These are phyloP conservation scores for Volvox carteri DNA, from an alignment of 163 green algal species.

Conservation along the genomic window DNA sequence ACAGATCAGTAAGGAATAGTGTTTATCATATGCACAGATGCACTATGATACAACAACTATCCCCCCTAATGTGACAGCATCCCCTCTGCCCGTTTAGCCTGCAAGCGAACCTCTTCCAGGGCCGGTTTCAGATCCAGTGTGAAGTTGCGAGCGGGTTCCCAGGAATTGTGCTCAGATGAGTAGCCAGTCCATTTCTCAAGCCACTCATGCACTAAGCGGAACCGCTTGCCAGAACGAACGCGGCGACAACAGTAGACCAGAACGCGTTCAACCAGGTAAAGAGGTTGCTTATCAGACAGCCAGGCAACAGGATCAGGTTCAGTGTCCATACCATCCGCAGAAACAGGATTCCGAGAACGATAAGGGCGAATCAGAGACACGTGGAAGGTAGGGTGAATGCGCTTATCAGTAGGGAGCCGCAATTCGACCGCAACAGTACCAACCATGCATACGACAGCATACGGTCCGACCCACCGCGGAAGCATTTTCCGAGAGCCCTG, in stretches of 20 bases:
- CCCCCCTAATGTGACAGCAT: not conserved
- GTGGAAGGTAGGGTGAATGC: constrained; percentile 48
- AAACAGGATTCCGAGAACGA: not conserved
- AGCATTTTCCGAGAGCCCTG: not conserved
- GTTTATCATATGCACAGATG: too few species aligned
- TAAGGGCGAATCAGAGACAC: constrained; percentile 21
- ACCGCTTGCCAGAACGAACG: not conserved
- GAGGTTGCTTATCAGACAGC: not conserved
- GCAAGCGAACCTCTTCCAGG: not conserved
- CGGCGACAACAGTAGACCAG: not conserved
- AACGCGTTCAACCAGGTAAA: not conserved
- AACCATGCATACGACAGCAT: constrained; percentile 15
- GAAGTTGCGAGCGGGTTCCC: not conserved
- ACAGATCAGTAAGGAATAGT: too few species aligned
- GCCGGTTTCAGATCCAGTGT: not conserved
- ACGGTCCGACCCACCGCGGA: constrained; percentile 46
- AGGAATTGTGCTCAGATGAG: not conserved
- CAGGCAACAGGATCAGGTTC: not conserved
- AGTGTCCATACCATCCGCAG: not conserved
- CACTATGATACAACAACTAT: not conserved
- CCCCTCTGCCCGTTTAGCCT: not conserved
- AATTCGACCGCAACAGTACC: constrained; percentile 1
- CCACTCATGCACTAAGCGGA: not conserved
- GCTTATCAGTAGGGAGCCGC: not conserved
- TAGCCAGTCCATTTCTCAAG: not conserved